Evolutionary conservation across 148 eudicot genomes (phyloP).

Genomic region (Polygonum aviculare): DNA sequence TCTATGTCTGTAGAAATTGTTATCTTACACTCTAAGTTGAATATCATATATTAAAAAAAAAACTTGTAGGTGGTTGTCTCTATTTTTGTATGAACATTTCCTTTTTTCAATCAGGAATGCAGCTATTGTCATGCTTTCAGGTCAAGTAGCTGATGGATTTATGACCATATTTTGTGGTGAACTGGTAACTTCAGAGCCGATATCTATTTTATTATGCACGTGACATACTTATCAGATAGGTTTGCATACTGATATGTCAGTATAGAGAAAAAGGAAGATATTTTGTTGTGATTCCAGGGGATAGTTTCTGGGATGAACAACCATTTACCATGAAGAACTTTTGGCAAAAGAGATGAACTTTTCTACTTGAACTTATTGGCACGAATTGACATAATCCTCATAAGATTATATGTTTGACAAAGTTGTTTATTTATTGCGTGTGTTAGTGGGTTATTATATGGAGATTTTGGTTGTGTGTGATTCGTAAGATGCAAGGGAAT

Average conservation of each 20-base stretch:
- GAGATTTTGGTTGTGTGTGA: background rate
- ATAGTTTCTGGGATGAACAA: background rate
- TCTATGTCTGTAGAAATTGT: background rate
- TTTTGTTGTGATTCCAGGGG: background rate
- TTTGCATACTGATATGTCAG: background rate
- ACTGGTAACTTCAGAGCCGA: conserved; percentile 43
- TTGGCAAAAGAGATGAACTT: background rate
- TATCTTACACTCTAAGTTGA: background rate
- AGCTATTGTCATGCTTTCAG: conserved; percentile 84
- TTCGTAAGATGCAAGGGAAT: background rate
- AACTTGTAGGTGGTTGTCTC: background rate
- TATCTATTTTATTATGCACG: background rate
- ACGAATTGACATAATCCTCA: background rate
- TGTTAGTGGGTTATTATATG: background rate
- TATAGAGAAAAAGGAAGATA: no score
- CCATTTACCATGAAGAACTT: background rate
- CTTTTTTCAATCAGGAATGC: conserved; percentile 42
- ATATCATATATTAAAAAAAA: background rate
- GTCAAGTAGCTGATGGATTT: conserved; percentile 89
- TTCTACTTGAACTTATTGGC: background rate
- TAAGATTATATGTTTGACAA: background rate
- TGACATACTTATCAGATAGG: background rate
- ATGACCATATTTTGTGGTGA: conserved; percentile 79
- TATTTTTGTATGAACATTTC: conserved; percentile 1
- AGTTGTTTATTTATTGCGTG: background rate